Conservation (phyloP, 768 basidiomycete genomes). For the Pholiota conissans region DNA sequence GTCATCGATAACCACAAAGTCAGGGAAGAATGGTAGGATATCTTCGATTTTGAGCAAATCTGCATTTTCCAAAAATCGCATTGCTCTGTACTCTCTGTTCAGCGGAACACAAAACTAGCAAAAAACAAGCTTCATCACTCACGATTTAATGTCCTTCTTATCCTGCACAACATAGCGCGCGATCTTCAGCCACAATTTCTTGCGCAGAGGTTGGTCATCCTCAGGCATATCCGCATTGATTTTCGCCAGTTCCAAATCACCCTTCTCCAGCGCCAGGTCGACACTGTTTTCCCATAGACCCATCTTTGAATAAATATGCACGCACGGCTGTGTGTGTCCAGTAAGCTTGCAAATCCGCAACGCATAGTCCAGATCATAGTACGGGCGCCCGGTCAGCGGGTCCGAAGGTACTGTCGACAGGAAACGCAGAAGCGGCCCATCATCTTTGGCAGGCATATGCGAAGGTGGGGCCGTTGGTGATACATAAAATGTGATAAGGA, state of each 20-base stretch:
- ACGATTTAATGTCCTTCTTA: constrained; percentile 98
- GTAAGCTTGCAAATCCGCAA: constrained; percentile 86
- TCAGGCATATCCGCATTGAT: constrained; percentile 94
- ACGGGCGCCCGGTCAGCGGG: constrained; percentile 81
- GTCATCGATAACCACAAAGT: constrained; percentile 98
- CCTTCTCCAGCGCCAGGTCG: constrained; percentile 90
- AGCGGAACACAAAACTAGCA: background rate
- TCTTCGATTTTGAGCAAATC: constrained; percentile 97
- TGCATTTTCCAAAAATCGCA: constrained; percentile 94
- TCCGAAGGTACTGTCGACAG: constrained; percentile 80
- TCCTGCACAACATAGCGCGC: constrained; percentile 98
- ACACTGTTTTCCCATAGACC: constrained; percentile 96
- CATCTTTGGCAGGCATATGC: constrained; percentile 47
- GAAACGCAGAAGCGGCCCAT: constrained; percentile 80
- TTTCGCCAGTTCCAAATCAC: constrained; percentile 93
- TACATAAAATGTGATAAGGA: constrained; percentile 85
- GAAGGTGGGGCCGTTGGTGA: constrained; percentile 45
- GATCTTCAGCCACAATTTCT: constrained; percentile 97
- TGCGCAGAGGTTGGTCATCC: constrained; percentile 82
- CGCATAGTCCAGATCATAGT: constrained; percentile 97
- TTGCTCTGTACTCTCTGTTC: constrained; percentile 60
- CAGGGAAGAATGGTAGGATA: constrained; percentile 98
- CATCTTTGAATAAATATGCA: constrained; percentile 97
- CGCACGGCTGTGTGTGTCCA: constrained; percentile 83
- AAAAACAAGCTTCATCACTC: constrained; percentile 32